Evolutionary conservation across 352 stramenopile species (phyloP).

Genomic region (Phytophthora sojae): DNA sequence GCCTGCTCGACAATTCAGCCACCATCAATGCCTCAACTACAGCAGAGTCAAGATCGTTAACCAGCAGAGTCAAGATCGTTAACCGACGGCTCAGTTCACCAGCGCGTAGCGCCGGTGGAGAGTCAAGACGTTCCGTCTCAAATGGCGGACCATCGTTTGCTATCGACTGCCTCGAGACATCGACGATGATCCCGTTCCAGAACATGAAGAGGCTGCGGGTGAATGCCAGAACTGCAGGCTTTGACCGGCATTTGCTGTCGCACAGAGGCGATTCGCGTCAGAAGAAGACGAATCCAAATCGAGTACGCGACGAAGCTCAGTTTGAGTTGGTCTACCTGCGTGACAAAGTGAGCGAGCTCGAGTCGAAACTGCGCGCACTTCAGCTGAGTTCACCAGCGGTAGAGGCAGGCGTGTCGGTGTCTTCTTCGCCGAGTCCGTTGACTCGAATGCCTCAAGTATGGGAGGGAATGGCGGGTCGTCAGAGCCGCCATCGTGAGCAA

Average conservation of each 20-base stretch:
- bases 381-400: background rate
- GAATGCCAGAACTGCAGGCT: conserved; percentile 1
- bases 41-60: background rate
- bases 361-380: conserved; percentile 51
- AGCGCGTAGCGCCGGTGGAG: background rate
- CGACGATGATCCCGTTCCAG: background rate
- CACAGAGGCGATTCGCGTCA: background rate
- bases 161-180: background rate
- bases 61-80: background rate
- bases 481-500: conserved; percentile 7
- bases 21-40: background rate
- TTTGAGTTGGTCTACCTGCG: conserved; percentile 70
- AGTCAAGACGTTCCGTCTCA: background rate
- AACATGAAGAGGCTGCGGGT: background rate
- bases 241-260: background rate
- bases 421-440: background rate
- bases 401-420: background rate
- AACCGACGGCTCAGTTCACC: background rate
- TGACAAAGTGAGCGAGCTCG: conserved; percentile 54
- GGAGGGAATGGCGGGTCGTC: conserved; percentile 9
- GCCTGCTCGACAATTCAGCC: background rate
- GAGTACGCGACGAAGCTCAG: conserved; percentile 38
- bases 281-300: conserved; percentile 25
- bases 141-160: conserved; percentile 1
- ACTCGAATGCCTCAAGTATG: conserved; percentile 1